phyloP scores from a whole-genome alignment of 2,329 filamentous ascomycete genomes.

The Exophiala alcalophila region DNA sequence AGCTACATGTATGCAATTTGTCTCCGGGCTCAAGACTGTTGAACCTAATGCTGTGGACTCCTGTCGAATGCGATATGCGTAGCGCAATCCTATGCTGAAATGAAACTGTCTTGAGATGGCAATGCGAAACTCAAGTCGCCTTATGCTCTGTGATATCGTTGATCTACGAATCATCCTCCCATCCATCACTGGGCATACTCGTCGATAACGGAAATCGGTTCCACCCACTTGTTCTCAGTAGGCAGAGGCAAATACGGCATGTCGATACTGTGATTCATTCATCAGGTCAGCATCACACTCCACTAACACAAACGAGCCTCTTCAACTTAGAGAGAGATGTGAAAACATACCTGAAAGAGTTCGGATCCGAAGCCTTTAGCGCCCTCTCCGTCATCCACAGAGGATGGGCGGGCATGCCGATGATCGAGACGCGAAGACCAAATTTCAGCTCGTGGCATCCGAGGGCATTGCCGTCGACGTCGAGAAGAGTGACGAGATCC shows the following conservation, averaged over 20 bases:
- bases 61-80: too few relatives aligned
- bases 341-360: constrained; percentile 39
- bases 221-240: neutral
- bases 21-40: too few relatives aligned
- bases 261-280: neutral
- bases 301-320: neutral
- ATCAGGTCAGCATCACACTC: neutral
- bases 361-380: constrained; percentile 50
- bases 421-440: constrained; percentile 47
- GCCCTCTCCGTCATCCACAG: constrained; percentile 55
- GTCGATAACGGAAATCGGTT: constrained; percentile 5
- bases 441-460: constrained; percentile 55
- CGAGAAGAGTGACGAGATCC: constrained; percentile 56
- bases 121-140: too few relatives aligned
- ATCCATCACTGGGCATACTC: too few relatives aligned
- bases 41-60: too few relatives aligned
- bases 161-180: too few relatives aligned
- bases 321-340: neutral
- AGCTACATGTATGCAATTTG: too few relatives aligned
- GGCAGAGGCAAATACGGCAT: neutral
- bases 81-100: too few relatives aligned
- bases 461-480: constrained; percentile 55
- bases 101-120: too few relatives aligned
- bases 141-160: too few relatives aligned
- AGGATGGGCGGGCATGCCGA: constrained; percentile 56